Evolutionary conservation across 2,329 filamentous ascomycete genomes (phyloP).

Genomic region (Aspergillus tamarii): DNA sequence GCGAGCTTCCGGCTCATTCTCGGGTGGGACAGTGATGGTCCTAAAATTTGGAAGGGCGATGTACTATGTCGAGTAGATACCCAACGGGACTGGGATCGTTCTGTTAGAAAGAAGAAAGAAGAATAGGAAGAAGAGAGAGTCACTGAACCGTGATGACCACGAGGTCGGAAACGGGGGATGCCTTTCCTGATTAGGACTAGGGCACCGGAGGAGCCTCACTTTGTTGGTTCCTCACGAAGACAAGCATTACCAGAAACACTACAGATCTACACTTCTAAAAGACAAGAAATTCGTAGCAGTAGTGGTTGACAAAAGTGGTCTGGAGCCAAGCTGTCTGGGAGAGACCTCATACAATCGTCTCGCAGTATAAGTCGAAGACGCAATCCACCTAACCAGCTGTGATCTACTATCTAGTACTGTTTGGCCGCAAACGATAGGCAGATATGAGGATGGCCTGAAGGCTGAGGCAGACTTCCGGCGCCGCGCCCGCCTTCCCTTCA

Average conservation of each 20-base stretch:
- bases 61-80: constrained; percentile 27
- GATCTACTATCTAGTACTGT: neutral
- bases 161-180: constrained; percentile 29
- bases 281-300: neutral
- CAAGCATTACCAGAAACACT: neutral
- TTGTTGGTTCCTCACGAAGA: constrained; percentile 5
- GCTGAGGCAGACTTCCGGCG: constrained; percentile 12
- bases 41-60: constrained; percentile 21
- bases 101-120: constrained; percentile 12
- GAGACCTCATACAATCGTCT: neutral
- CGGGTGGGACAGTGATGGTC: constrained; percentile 27
- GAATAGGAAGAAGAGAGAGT: constrained; percentile 23
- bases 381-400: neutral
- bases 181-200: constrained; percentile 28
- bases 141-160: constrained; percentile 30
- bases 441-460: constrained; percentile 15
- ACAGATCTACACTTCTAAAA: neutral
- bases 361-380: neutral
- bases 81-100: constrained; percentile 23
- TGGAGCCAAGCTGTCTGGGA: neutral
- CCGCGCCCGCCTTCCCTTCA: constrained; percentile 8
- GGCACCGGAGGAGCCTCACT: constrained; percentile 24
- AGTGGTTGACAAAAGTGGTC: too few species aligned
- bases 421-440: constrained; percentile 26
- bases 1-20: constrained; percentile 74